Base-by-base conservation (phyloP, 352 stramenopile species). In the Achlya hypogyna region DNA sequence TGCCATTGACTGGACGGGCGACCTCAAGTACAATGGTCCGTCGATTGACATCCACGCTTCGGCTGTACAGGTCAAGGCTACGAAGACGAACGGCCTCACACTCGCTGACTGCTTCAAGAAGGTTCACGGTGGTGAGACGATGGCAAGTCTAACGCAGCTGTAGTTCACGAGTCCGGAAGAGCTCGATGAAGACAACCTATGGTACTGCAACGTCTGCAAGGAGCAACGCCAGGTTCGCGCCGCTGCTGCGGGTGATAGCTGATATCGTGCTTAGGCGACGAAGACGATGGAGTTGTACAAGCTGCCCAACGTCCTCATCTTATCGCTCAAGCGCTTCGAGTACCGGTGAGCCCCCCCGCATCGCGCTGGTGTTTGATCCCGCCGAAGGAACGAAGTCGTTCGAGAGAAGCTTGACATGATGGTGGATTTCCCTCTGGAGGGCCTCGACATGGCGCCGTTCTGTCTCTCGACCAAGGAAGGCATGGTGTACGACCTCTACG, bases 241-340 rank as follows among this genome's bases (percentile, higher is more conserved):
- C 12, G 16, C 12, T 53, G 28, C 3, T 54, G 20, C 35, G n/a
- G 9, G 5, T 23, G 10, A 51, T 10, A 23, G 5, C 22, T 34
- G 10, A 18, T 28, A 2, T 43, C 10, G 42, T 60, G 29, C 23
- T 5, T n/a, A 67, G 70, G 84, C 84, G 51, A 72, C 75, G 29
- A 92, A 92, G 65, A 89, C 76, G 0, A 89, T 93, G 78, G 79
- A 91, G 51, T 86, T 90, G 60, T 93, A 83, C 77, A 79, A 81
- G 38, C 65, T 89, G 27, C 87, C 87, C 6, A 79, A 93, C 35
- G 76, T 96, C 27, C 75, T 96, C 16, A 82, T 96, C 40, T 64
- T 96, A 22, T 89, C 84, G 38, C 80, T 96, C 60, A 96, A 96
- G 76, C 75, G 87, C 16, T 96, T 96, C 56, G 86, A 96, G 70